phyloP scores from a whole-genome alignment of 345 rosid genomes.

The Arabis alpina region DNA sequence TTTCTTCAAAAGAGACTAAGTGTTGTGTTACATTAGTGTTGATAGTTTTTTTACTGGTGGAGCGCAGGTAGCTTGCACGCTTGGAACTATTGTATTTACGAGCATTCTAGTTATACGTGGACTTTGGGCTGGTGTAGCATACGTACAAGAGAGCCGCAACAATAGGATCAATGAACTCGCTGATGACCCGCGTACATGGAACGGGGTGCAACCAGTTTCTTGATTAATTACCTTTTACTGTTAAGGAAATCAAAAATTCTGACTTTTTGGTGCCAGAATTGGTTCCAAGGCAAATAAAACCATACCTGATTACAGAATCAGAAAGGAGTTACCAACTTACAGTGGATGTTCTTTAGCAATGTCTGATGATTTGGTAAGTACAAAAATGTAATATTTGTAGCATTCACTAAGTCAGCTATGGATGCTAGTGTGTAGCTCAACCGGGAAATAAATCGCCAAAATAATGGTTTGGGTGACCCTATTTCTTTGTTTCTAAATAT shows the following conservation, averaged over 20 bases:
- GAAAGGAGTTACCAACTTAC: constrained; percentile 10
- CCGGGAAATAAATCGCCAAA: background rate
- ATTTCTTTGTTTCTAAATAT: constrained; percentile 8
- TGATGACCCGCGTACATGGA: constrained; percentile 46
- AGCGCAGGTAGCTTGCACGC: constrained; percentile 41
- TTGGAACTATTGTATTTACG: constrained; percentile 45
- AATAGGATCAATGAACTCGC: constrained; percentile 41
- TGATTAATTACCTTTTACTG: background rate
- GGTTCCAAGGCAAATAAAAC: constrained; percentile 34
- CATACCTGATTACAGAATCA: constrained; percentile 31
- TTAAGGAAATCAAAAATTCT: background rate
- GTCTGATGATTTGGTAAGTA: constrained; percentile 30
- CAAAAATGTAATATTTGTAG: constrained; percentile 23
- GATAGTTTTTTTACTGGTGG: constrained; percentile 14
- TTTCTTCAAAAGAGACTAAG: background rate
- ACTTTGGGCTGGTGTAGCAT: constrained; percentile 48
- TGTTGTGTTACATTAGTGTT: background rate
- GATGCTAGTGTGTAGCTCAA: constrained; percentile 26
- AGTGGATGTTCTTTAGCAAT: constrained; percentile 19
- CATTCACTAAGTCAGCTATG: constrained; percentile 27
- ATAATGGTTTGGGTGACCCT: background rate
- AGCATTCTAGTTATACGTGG: constrained; percentile 48
- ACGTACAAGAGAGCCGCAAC: constrained; percentile 44
- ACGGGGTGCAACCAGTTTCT: constrained; percentile 42
- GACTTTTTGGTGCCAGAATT: constrained; percentile 21